Evolutionary conservation across 1,139 yeast genomes (phyloP), one percentile per base, ranked within the genome.

Genomic region (Candida gigantensis): DNA sequence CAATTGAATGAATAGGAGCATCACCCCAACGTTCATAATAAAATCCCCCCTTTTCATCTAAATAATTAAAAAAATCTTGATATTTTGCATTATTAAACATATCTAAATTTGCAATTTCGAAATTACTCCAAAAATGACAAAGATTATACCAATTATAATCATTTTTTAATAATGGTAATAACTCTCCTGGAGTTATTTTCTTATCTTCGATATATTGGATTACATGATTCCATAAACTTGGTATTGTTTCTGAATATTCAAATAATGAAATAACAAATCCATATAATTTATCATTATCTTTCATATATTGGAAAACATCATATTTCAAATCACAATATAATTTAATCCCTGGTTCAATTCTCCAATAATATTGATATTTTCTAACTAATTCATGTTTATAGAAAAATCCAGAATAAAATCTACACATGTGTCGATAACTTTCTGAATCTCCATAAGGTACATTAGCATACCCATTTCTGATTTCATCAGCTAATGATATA

Each of bases 21-120:
- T 65, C 72, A 5, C 72, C 72, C 72, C 72, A 66, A 30, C 72
- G 45, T 44, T 65, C 71, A 42, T 66, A 65, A 43, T 44, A 65
- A 40, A 65, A 64, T 13, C 72, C 71, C 1, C 71, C 72, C 3
- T 47, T 37, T 6, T 26, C 14, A 43, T 65, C 71, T 33, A 65
- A 49, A 35, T 45, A 53, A 8, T 53, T 39, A 37, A 65, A 65
- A 34, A 51, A 57, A 3, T 45, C 41, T 10, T 50, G 42, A 44
- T 65, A 65, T 10, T 49, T 42, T 1, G 40, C 38, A 28, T 49
- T 45, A 24, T 49, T 42, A 39, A 56, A 65, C 2, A 65, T 40
- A 13, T 52, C 50, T 9, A 65, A 42, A 35, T 53, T 55, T 5
- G 65, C 71, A 25, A 65, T 59, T 44, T 65, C 71, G 35, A 64